Evolutionary conservation across 352 stramenopile genomes (phyloP), one percentile per base, ranked within the genome.

Genomic region (Pseudoperonospora humuli): DNA sequence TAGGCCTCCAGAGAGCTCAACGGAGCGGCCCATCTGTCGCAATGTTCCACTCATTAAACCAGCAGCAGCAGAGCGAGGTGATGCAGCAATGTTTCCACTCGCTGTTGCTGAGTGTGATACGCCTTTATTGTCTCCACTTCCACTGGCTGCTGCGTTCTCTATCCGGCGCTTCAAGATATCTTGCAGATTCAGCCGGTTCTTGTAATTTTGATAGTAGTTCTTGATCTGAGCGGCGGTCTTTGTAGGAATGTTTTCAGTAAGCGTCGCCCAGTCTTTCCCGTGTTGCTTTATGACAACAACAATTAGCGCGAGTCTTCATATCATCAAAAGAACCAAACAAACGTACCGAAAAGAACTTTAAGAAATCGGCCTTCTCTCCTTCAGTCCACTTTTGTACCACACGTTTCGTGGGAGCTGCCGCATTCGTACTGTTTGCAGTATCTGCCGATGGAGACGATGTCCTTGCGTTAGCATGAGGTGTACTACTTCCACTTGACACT

Each of bases 171-270:
- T 91, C 25, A 93, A 40, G 29, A 92, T 88, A 44, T 93, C 82
- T 54, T 95, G 82, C 13, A 96, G 43, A 17, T 87, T 87, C 9
- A 95, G 61, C 3, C 83, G 64, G 31, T 95, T 93, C 71, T 96
- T 96, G 64, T 96, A 96, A 45, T 96, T 96, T 54, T 96, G 86
- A 45, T 95, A 96, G 58, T 95, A 96, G 32, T 95, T 96, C 51
- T 96, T 96, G 54, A 96, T 93, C 50, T 95, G 84, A 3, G 79
- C 80, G 13, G 81, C 72, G 0, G 86, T 94, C 53, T 96, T 96
- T 19, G 79, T 89, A 10, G 82, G 84, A 37, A 96, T 94, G 35
- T 68, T 89, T 26, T 91, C 70, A 1, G 82, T 90, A 5, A 96
- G 67, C 23, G 75, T 86, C 7, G 77, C 39, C 86, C 86, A 96